Percentiles rank a stretch among this genome's conserved stretches.
phyloP scores from a whole-genome alignment of 2,329 filamentous ascomycete species.

The Talaromyces amestolkiae region DNA sequence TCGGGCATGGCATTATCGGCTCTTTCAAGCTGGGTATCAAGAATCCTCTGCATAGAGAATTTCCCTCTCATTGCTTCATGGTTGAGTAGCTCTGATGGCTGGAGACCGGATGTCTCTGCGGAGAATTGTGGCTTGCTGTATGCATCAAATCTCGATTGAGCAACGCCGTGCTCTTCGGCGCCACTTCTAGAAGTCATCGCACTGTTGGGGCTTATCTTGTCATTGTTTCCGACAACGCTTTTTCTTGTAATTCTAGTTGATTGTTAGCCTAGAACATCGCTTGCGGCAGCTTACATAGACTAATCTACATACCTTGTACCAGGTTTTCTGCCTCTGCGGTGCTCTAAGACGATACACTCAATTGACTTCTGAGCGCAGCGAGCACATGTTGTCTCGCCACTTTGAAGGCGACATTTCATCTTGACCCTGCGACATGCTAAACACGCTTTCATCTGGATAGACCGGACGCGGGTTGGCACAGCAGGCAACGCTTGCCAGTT shows the following conservation, averaged over 20 bases:
- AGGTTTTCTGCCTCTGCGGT: constrained; percentile 41
- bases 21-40: neutral
- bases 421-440: constrained; percentile 41
- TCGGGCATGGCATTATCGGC: neutral
- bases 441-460: constrained; percentile 31
- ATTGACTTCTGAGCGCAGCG: constrained; percentile 39
- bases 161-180: neutral
- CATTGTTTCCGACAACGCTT: neutral
- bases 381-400: constrained; percentile 29
- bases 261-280: neutral
- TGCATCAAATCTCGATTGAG: neutral
- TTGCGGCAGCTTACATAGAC: neutral
- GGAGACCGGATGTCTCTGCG: constrained; percentile 1
- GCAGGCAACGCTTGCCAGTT: neutral
- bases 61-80: constrained; percentile 29
- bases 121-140: neutral
- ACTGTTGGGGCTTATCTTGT: neutral
- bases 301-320: constrained; percentile 27
- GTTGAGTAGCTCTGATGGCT: constrained; percentile 35
- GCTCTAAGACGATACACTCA: constrained; percentile 39
- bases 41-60: constrained; percentile 16
- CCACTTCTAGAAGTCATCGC: neutral
- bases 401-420: constrained; percentile 36
- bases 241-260: neutral
- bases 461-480: neutral